Evolutionary conservation across 257 asterid species (phyloP).

Genomic region (Catharanthus roseus): DNA sequence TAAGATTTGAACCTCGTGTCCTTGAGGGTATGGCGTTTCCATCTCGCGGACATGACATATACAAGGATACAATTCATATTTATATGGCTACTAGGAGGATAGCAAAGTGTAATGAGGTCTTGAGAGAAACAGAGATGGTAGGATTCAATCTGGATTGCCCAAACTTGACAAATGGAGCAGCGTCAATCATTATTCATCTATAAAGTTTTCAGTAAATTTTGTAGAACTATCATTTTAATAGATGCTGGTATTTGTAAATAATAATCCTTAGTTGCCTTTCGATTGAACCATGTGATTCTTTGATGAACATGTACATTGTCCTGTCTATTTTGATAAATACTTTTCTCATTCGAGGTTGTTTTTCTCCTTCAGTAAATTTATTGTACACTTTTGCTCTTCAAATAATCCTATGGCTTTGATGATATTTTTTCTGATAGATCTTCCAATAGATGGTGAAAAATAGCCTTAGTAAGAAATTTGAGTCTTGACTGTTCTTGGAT

Average conservation of each 20-base stretch:
- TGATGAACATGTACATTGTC: background rate
- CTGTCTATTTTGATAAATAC: background rate
- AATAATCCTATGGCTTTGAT: background rate
- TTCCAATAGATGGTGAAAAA: background rate
- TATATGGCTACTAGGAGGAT: conserved; percentile 55
- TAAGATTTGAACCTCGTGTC: no score
- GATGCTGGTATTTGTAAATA: background rate
- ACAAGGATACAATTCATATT: conserved; percentile 39
- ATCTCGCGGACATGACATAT: no score
- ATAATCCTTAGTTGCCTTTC: background rate
- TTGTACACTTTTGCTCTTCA: background rate
- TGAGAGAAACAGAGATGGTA: conserved; percentile 70
- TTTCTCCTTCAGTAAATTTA: background rate
- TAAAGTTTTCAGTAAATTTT: background rate
- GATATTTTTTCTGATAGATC: background rate
- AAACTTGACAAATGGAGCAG: background rate
- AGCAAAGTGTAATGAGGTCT: conserved; percentile 60
- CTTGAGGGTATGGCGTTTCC: no score
- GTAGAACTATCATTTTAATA: background rate
- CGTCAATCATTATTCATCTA: background rate
- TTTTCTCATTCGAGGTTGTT: background rate
- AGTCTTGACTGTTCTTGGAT: background rate
- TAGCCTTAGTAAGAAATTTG: background rate
- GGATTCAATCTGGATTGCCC: conserved; percentile 46
- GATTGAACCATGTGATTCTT: background rate